Evolutionary conservation across 768 basidiomycete species (phyloP).

Genomic region (Leccinum obscurum): DNA sequence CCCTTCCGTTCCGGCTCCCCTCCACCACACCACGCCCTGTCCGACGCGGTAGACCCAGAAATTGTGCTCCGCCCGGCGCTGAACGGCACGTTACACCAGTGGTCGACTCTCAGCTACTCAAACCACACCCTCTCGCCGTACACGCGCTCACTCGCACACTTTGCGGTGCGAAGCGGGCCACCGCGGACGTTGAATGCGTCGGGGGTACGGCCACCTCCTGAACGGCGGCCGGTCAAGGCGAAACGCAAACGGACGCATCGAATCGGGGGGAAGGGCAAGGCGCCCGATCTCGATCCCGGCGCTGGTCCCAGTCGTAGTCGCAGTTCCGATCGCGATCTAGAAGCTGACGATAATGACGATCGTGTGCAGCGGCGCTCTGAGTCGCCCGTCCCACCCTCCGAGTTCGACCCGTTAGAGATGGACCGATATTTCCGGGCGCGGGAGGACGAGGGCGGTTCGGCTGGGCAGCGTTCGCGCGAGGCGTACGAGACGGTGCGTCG

Average conservation of each 20-base stretch:
- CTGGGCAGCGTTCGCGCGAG: not conserved
- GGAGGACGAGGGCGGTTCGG: not conserved
- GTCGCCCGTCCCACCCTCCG: conserved; percentile 43
- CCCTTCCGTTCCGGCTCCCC: conserved; percentile 37
- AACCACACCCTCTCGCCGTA: conserved; percentile 95
- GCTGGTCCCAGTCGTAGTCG: not conserved
- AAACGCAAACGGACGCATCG: conserved; percentile 72
- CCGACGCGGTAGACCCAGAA: conserved; percentile 46
- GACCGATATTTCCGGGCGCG: conserved; percentile 66
- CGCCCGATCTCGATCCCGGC: not conserved
- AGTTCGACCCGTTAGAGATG: conserved; percentile 71
- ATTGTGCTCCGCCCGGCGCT: conserved; percentile 63
- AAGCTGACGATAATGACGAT: conserved; percentile 5
- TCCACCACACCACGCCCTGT: conserved; percentile 31
- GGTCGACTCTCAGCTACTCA: conserved; percentile 82
- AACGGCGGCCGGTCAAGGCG: conserved; percentile 66
- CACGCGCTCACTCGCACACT: too few relatives aligned
- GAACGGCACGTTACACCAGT: conserved; percentile 80
- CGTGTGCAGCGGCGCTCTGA: conserved; percentile 22
- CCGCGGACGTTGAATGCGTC: conserved; percentile 45
- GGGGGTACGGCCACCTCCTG: conserved; percentile 36
- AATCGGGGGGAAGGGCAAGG: conserved; percentile 40
- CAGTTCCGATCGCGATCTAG: not conserved
- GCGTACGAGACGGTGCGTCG: not conserved
- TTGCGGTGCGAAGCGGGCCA: conserved; percentile 55